Base-by-base conservation (phyloP, 164 flowering plant genomes). In the Kingdonia uniflora region DNA sequence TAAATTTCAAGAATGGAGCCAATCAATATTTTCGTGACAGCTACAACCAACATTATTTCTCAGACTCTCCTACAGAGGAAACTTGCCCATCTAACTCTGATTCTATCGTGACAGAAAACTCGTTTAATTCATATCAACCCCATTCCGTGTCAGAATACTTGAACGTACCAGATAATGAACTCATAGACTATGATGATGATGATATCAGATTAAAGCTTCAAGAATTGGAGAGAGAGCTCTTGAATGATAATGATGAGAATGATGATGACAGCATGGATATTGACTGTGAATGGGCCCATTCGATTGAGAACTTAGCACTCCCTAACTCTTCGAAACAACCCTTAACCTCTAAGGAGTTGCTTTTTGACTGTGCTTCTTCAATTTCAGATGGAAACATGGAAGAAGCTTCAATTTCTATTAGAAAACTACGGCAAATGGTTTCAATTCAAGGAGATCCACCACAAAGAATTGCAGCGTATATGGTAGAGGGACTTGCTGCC, bases 401-500 rank as follows among this genome's bases (percentile, higher is more conserved):
- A 23, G 82, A 72, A 59, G 96, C 95, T 14, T 65, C 75, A 14
- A n/a, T 62, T 0, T 72, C 80, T 53, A 77, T 92, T 53, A 67
- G 66, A 43, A 66, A 77, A 24, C 95, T 92, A 8, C 73, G 95
- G 5, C 76, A 79, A 58, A 70, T 69, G 68, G 99, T 92, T 19
- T 88, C 99, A 0, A 79, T 92, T 49, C 91, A 86, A 61, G 99
- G 99, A 43, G 95, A 92, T 42, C 99, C 99, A 6, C 61, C 84
- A 7, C 76, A 82, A 37, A 79, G 99, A 59, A 82, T 84, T 50
- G 94, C 96, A 46, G 97, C 99, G 3, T 92, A 92, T 75, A 92
- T 92, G 99, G 87, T 86, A 37, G 99, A 92, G 74, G 99, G 95
- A 33, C 87, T 92, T 43, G 95, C 84, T 3, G 99, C 99, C 16